A percentile compares a stretch with the other conserved stretches of the same genome.
Evolutionary conservation across 768 basidiomycete species (phyloP).

Genomic region (Lactarius hatsudake): DNA sequence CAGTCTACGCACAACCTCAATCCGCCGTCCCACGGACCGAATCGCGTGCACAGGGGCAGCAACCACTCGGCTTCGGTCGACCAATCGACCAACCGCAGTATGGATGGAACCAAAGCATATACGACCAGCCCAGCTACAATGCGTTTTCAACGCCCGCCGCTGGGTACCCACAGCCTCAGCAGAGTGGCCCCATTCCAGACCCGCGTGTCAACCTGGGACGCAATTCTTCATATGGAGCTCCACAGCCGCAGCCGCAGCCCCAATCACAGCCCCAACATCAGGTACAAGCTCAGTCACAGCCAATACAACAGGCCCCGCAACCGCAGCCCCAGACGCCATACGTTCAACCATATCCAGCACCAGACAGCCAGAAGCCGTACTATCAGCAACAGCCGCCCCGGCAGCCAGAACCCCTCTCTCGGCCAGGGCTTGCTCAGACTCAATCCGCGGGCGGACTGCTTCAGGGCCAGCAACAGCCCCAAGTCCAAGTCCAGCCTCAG

Average conservation of each 20-base stretch:
- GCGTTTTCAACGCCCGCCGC: slow-evolving; percentile 37
- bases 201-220: slow-evolving; percentile 2
- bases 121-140: slow-evolving; percentile 46
- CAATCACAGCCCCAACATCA: slow-evolving; percentile 31
- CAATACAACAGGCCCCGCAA: slow-evolving; percentile 27
- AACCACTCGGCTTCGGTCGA: slow-evolving; percentile 32
- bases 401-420: slow-evolving; percentile 14
- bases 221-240: slow-evolving; percentile 7
- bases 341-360: slow-evolving; percentile 28
- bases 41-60: slow-evolving; percentile 32
- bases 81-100: slow-evolving; percentile 41
- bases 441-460: slow-evolving; percentile 27
- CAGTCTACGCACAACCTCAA: slow-evolving; percentile 29
- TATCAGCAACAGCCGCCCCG: slow-evolving; percentile 23
- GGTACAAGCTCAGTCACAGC: slow-evolving; percentile 34
- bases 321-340: slow-evolving; percentile 33
- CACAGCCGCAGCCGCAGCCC: slow-evolving; percentile 31
- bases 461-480: slow-evolving; percentile 33
- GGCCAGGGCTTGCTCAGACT: not conserved
- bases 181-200: slow-evolving; percentile 28
- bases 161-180: slow-evolving; percentile 33
- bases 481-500: slow-evolving; percentile 27
- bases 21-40: slow-evolving; percentile 35
- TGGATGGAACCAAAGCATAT: slow-evolving; percentile 49
- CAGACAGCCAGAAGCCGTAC: slow-evolving; percentile 27